Evolutionary conservation across 352 stramenopile species (phyloP).

Genomic region (Phytophthora pseudosyringae): DNA sequence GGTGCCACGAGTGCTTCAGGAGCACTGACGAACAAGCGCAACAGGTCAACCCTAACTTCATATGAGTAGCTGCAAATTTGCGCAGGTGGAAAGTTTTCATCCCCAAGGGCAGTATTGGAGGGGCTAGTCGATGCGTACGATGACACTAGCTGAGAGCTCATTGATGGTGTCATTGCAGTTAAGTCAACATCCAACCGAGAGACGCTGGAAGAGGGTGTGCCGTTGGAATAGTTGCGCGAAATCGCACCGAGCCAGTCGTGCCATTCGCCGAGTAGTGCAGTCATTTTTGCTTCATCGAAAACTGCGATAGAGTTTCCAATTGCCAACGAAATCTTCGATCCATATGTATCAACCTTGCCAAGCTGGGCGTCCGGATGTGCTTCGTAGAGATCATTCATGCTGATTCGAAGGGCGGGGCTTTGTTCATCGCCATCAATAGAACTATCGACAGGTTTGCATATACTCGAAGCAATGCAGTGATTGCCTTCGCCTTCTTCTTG

Average conservation of each 20-base stretch:
- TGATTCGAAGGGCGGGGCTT: constrained; percentile 50
- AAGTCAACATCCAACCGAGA: constrained; percentile 30
- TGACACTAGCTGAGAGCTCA: constrained; percentile 33
- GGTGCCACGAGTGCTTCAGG: constrained; percentile 39
- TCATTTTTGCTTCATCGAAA: constrained; percentile 80
- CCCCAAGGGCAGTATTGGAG: constrained; percentile 36
- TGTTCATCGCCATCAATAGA: constrained; percentile 12
- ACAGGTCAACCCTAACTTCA: constrained; percentile 71
- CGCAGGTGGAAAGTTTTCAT: constrained; percentile 23
- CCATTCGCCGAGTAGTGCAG: constrained; percentile 61
- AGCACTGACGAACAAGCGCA: constrained; percentile 78
- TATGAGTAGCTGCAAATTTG: constrained; percentile 68
- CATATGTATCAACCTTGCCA: constrained; percentile 62
- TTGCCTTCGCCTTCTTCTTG: constrained; percentile 42
- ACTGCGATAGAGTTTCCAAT: constrained; percentile 76
- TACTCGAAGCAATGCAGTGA: constrained; percentile 83
- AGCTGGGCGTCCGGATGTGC: constrained; percentile 63
- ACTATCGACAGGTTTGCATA: constrained; percentile 31
- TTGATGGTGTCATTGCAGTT: constrained; percentile 17
- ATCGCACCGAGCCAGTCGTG: constrained; percentile 64
- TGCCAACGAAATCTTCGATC: constrained; percentile 71
- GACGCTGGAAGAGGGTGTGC: constrained; percentile 23
- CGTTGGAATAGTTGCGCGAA: constrained; percentile 52
- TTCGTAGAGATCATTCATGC: constrained; percentile 74
- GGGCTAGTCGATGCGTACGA: constrained; percentile 48